Percentiles rank a stretch among this genome's conserved stretches.
These are phyloP conservation scores for Rhizopogon salebrosus DNA, from an alignment of 768 basidiomycete genomes.

Conservation along the genomic window DNA sequence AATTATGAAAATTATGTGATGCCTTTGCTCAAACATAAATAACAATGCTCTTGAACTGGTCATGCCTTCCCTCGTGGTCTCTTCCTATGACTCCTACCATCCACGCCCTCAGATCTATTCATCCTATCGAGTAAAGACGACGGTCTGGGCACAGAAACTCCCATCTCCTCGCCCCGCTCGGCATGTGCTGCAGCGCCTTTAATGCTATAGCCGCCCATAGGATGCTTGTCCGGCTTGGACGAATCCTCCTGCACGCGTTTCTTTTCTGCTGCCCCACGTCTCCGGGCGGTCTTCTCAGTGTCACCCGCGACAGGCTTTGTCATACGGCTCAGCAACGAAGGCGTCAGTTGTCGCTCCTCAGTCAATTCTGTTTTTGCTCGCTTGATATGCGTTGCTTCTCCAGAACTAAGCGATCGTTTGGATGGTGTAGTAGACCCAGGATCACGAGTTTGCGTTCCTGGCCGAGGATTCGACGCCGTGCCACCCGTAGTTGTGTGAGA, in stretches of 20 bases:
- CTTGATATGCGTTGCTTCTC: slow-evolving; percentile 33
- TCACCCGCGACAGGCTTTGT: slow-evolving; percentile 11
- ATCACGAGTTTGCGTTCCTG: slow-evolving; percentile 5
- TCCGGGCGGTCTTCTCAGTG: slow-evolving; percentile 13
- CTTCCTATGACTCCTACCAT: slow-evolving; percentile 19
- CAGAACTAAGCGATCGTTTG: slow-evolving; percentile 21
- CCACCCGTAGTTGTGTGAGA: slow-evolving; percentile 4
- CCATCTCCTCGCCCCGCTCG: slow-evolving; percentile 14
- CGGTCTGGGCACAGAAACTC: slow-evolving; percentile 6
- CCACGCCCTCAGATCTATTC: slow-evolving; percentile 11
- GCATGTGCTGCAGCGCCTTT: slow-evolving; percentile 44
- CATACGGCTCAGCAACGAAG: slow-evolving; percentile 43
- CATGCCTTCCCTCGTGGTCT: slow-evolving; percentile 16
- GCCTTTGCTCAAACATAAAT: neutral
- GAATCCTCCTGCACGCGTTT: slow-evolving; percentile 16
- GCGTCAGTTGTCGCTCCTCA: slow-evolving; percentile 24
- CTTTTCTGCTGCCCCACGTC: slow-evolving; percentile 10
- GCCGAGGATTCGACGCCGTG: slow-evolving; percentile 6
- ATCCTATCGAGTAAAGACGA: slow-evolving; percentile 34
- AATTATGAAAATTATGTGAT: neutral
- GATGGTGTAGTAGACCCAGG: slow-evolving; percentile 11
- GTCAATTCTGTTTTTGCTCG: slow-evolving; percentile 19
- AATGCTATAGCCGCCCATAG: slow-evolving; percentile 45
- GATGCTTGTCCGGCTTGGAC: slow-evolving; percentile 27
- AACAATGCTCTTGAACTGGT: neutral